Conservation (phyloP, 495 filamentous ascomycete genomes). For the Penicillium roqueforti region DNA sequence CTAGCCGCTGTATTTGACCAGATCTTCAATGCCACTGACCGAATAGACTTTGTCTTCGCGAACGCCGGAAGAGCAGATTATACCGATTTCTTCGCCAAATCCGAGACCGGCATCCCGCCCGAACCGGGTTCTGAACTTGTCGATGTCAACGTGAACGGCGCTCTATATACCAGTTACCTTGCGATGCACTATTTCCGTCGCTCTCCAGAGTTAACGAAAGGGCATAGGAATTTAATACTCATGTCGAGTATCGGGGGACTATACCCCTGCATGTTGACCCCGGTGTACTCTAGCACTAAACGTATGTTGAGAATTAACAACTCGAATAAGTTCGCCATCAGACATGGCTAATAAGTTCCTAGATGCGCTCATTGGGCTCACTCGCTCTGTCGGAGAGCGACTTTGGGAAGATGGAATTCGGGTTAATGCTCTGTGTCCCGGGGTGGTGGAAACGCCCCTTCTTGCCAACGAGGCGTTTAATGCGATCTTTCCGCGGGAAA, state of each 20-base stretch:
- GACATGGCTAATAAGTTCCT: neutral
- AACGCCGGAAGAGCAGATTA: constrained; percentile 19
- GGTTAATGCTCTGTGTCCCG: constrained; percentile 21
- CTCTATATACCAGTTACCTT: constrained; percentile 60
- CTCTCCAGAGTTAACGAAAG: constrained; percentile 9
- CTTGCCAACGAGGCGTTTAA: constrained; percentile 1
- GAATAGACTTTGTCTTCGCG: constrained; percentile 27
- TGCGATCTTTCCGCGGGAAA: constrained; percentile 5
- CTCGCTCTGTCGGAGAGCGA: constrained; percentile 11
- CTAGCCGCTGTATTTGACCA: constrained; percentile 9
- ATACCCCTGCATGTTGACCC: constrained; percentile 16
- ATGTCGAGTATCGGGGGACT: constrained; percentile 21
- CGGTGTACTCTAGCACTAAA: constrained; percentile 17
- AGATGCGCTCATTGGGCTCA: constrained; percentile 20
- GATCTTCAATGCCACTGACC: constrained; percentile 1
- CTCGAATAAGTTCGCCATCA: too few relatives aligned
- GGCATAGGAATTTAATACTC: constrained; percentile 11
- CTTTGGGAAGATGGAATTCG: constrained; percentile 18
- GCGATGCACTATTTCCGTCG: constrained; percentile 30
- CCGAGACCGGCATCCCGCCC: constrained; percentile 27
- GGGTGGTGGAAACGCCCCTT: constrained; percentile 15
- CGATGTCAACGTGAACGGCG: constrained; percentile 59
- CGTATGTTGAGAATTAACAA: constrained; percentile 8
- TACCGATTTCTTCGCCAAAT: constrained; percentile 1
- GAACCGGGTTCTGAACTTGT: constrained; percentile 49